These are phyloP conservation scores for Cyclospora cayetanensis DNA, from an alignment of 169 alveolate genomes.

Conservation along the genomic window DNA sequence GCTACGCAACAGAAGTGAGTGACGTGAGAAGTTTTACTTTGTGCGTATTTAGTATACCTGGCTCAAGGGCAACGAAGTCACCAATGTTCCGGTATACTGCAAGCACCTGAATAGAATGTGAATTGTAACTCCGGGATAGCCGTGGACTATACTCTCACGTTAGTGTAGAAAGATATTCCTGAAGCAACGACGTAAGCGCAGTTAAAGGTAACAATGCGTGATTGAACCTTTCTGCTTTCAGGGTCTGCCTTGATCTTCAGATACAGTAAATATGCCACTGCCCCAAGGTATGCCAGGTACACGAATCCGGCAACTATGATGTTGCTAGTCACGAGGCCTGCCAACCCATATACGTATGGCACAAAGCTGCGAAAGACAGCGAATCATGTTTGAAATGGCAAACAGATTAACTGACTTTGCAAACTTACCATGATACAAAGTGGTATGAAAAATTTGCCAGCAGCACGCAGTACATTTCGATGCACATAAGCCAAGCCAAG, in stretches of 20 bases:
- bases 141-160: not conserved
- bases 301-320: constrained; percentile 34
- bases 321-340: constrained; percentile 37
- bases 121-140: not conserved
- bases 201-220: constrained; percentile 42
- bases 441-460: constrained; percentile 54
- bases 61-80: constrained; percentile 61
- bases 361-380: not conserved
- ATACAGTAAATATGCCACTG: not conserved
- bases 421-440: constrained; percentile 18
- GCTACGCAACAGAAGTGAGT: not conserved
- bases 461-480: constrained; percentile 42
- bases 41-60: not conserved
- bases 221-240: constrained; percentile 47
- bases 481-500: constrained; percentile 41
- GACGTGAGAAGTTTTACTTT: not conserved
- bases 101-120: not conserved
- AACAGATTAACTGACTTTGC: not conserved
- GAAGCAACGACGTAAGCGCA: constrained; percentile 63
- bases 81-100: constrained; percentile 49
- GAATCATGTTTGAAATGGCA: not conserved
- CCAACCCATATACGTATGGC: constrained; percentile 56
- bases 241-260: constrained; percentile 26
- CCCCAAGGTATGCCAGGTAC: constrained; percentile 24
- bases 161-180: constrained; percentile 31